Evolutionary conservation across 306 rosid genomes (phyloP), one percentile per base, ranked within the genome.

Genomic region (Oxytropis ochrocephala): DNA sequence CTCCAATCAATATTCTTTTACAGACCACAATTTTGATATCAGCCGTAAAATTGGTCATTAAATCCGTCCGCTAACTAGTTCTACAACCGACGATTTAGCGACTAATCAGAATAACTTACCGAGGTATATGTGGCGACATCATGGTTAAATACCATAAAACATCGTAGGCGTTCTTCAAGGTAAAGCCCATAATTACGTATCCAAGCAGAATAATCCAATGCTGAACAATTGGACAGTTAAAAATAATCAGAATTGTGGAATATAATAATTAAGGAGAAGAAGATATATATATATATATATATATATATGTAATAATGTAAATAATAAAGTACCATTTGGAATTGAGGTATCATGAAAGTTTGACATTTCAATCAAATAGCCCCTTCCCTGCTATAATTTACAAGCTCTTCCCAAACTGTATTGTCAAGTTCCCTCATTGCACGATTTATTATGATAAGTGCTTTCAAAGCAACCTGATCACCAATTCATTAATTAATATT

Each of bases 361-460:
- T 32, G 91, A 50, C 24, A 90, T 36, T 75, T 88, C 88, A 74
- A 90, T 88, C 87, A 93, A 79, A 75, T 82, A 85, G 32, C 84
- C 88, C 72, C 85, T 79, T 63, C 80, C 78, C 44, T 75, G 14
- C 82, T 85, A 70, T 78, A 88, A 55, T 84, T 80, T 32, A 87
- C 74, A 51, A 90, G 82, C 71, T 86, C 97, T 74, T 72, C 89
- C 69, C 82, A 89, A 79, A 93, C 83, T 14, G 97, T 83, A 30
- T 81, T 82, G 74, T 90, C 96, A 67, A 93, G 94, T 81, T 93
- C 98, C 80, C 98, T 87, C 78, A 90, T 71, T 33, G 97, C 97
- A 72, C 97, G 94, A 77, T 93, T 97, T 58, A 90, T 73, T 13
- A 93, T 85, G 7, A 90, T 33, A 9, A 93, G 78, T 5, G 89